A percentile compares a stretch with the other conserved stretches of the same genome.
Evolutionary conservation across 495 filamentous ascomycete species (phyloP).

Genomic region (Filosporella fistucella): DNA sequence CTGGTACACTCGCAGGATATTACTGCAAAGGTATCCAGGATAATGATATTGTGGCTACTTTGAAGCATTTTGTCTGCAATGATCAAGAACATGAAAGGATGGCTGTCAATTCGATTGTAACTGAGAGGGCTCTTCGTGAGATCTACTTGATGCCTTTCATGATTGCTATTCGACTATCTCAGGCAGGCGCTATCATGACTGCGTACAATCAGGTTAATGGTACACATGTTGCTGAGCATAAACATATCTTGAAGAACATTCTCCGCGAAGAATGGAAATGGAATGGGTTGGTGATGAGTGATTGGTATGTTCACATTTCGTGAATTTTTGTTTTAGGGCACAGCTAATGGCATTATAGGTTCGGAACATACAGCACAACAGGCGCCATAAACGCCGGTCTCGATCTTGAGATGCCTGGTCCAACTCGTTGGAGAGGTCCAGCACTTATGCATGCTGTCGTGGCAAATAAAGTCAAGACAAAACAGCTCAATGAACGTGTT

Average conservation of each 20-base stretch:
- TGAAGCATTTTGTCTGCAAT: conserved; percentile 77
- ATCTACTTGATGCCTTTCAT: conserved; percentile 71
- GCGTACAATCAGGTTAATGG: conserved; percentile 60
- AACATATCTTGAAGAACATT: conserved; percentile 47
- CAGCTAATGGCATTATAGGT: conserved; percentile 24
- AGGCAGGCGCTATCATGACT: conserved; percentile 65
- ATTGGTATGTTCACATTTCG: conserved; percentile 37
- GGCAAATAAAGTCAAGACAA: conserved; percentile 33
- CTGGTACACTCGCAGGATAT: conserved; percentile 59
- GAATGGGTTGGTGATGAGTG: conserved; percentile 48
- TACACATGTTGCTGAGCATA: conserved; percentile 44
- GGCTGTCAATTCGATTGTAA: conserved; percentile 59
- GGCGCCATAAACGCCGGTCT: conserved; percentile 50
- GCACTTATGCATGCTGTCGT: conserved; percentile 14
- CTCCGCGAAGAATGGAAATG: conserved; percentile 55
- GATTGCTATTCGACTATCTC: conserved; percentile 56
- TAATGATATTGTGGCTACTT: conserved; percentile 60
- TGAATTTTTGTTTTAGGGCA: background rate
- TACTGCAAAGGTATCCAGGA: conserved; percentile 63
- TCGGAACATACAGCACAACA: conserved; percentile 38
- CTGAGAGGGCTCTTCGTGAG: conserved; percentile 67
- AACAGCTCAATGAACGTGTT: conserved; percentile 43
- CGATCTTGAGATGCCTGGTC: conserved; percentile 59
- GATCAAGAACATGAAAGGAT: conserved; percentile 69
- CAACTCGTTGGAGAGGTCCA: conserved; percentile 43